Evolutionary conservation across 331 rosid genomes (phyloP), one percentile per base, ranked within the genome.

Genomic region (Stylosanthes scabra): DNA sequence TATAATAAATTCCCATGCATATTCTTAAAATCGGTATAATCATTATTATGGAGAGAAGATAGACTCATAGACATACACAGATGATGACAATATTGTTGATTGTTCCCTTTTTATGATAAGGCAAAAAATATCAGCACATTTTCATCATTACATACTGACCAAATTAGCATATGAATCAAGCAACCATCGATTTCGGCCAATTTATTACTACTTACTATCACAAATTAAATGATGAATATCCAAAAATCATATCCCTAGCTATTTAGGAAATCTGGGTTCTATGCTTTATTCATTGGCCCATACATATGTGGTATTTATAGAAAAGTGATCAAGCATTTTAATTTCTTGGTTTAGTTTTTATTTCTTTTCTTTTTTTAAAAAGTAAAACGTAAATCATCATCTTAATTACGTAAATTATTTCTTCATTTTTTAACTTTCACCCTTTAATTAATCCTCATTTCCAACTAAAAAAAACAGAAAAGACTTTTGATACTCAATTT

Each of bases 401-500:
- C 47, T 13, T 41, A 9, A 8, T 47, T 7, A 11, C 5, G 25
- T 20, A 20, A 20, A 20, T 72, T 4, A 47, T 27, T 51, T 29
- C 15, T 6, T 37, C 3, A 10, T 29, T 9, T 28, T 46, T 3
- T 34, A 12, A 49, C 11, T 62, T n/a, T n/a, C n/a, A n/a, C n/a
- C n/a, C n/a, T n/a, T 83, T 75, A 78, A 63, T 75, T 51, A 28
- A 72, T 14, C 2, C 10, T 65, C 25, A 13, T 40, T 63, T 54
- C 10, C 47, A 42, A 78, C n/a, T 42, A 76, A 73, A 59, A n/a
- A 39, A 64, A 74, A n/a, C n/a, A n/a, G n/a, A 73, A 39, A 25
- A 67, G 25, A 64, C 41, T 45, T 67, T 59, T 73, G 66, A 73
- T 75, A 77, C 72, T 75, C 54, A 76, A 80, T 54, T 84, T 80